These are phyloP conservation scores for Galeopsis tetrahit DNA, from an alignment of 257 asterid genomes.

Conservation along the genomic window DNA sequence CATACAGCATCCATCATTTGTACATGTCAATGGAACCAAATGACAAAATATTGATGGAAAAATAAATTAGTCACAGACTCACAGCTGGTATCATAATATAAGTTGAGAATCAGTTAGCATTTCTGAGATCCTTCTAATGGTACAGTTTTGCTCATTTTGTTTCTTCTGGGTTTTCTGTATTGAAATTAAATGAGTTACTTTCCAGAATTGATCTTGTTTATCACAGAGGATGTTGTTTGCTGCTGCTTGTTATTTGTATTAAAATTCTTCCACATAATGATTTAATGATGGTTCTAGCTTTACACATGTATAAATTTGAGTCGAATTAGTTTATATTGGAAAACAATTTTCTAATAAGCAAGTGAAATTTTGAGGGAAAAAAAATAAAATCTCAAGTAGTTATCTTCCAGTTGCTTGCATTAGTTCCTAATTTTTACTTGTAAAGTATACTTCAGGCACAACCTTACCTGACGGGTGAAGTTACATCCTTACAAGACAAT, in stretches of 20 bases:
- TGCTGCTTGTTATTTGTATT: conserved; percentile 12
- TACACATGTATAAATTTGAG: background rate
- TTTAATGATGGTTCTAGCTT: conserved; percentile 21
- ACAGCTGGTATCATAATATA: no score
- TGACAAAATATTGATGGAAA: no score
- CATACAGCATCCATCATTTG: background rate
- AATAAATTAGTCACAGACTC: no score
- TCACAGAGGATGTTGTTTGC: background rate
- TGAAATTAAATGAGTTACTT: background rate
- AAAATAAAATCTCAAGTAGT: background rate
- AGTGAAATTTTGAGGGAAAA: background rate
- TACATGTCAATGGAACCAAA: no score
- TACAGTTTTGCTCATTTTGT: no score
- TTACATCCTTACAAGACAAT: conserved; percentile 59
- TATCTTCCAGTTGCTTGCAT: conserved; percentile 10
- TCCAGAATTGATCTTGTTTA: conserved; percentile 1
- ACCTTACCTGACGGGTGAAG: conserved; percentile 76
- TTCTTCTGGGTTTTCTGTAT: background rate
- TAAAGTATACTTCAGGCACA: conserved; percentile 53
- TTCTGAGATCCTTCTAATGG: no score
- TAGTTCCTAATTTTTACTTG: conserved; percentile 28
- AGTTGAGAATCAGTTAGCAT: no score
- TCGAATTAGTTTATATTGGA: background rate
- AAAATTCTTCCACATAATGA: background rate
- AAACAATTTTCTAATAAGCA: background rate